phyloP scores from a whole-genome alignment of 225 moss, liverwort and hornwort genomes.

The Lunularia cruciata region DNA sequence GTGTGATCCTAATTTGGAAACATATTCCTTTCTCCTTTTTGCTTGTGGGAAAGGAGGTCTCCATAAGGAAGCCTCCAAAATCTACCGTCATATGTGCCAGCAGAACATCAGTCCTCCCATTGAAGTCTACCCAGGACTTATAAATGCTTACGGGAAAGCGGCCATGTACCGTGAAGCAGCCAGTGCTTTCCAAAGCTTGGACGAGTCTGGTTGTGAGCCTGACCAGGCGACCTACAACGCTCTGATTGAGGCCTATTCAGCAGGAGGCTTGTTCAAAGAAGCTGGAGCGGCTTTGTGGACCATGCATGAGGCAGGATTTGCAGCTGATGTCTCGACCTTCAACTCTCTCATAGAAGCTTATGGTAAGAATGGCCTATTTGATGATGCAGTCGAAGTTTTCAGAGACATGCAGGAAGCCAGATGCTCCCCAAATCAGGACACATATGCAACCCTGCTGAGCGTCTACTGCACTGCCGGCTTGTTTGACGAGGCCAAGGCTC shows the following conservation, averaged over 20 bases:
- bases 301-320: constrained; percentile 64
- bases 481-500: constrained; percentile 91
- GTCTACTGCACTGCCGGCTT: constrained; percentile 92
- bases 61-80: constrained; percentile 82
- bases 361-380: constrained; percentile 83
- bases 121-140: constrained; percentile 84
- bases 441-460: constrained; percentile 77
- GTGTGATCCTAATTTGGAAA: constrained; percentile 73
- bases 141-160: constrained; percentile 88
- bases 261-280: constrained; percentile 86
- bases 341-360: constrained; percentile 92
- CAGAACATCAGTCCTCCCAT: constrained; percentile 63
- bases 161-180: constrained; percentile 79
- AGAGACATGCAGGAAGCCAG: constrained; percentile 96
- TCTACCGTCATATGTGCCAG: constrained; percentile 85
- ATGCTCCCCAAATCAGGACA: constrained; percentile 72
- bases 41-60: constrained; percentile 97
- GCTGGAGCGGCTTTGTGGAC: constrained; percentile 78
- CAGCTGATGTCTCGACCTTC: constrained; percentile 69
- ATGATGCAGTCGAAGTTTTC: constrained; percentile 89
- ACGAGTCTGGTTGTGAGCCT: constrained; percentile 68
- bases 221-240: constrained; percentile 77
- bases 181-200: constrained; percentile 68
- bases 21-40: constrained; percentile 81
- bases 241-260: constrained; percentile 77